Base-by-base conservation (phyloP, 2,329 filamentous ascomycete genomes). In the Venturia aucupariae region DNA sequence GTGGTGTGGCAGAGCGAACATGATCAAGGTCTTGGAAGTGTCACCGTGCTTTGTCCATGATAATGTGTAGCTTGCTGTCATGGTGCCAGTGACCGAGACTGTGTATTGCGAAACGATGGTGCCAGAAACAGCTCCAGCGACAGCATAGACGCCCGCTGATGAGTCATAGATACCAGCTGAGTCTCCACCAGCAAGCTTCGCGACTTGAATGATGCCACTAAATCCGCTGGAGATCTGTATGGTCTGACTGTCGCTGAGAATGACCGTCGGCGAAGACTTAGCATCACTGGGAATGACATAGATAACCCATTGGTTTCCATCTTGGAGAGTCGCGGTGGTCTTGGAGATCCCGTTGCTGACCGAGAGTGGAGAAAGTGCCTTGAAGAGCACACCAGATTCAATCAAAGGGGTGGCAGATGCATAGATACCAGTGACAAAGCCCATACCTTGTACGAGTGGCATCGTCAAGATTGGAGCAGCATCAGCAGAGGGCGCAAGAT, bases 1-100 rank as follows among this genome's bases (percentile, higher is more conserved):
- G 69, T 97, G 94, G 74, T 97, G 94, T 27, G 92, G 91, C 60
- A 99, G 78, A 19, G 90, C 90, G 73, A 89, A 97, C 87, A 96
- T 94, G 68, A 94, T 80, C 67, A 94, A 80, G 27, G 96, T 79
- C 3, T 80, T 82, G 19, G 83, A 78, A 7, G 77, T 74, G 42
- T 85, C 79, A 6, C 92, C 93, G 0, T 79, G 82, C 71, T 90
- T 93, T n/a, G 79, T 76, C 78, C 90, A 97, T 0, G 77, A 76
- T 65, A 97, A 84, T 0, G 78, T 84, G 73, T 97, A 99, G 1
- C 80, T 85, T 17, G 90, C 93, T 15, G 77, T 78, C 3, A 13
- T 15, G 1, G 80, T 84, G 13, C 90, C 93, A 13, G 77, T 78
- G 0, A 77, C 77, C 1, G 83, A 85, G 54, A 77, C 75, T 0